Evolutionary conservation across 129 eudicot species (phyloP), one percentile per base, ranked within the genome.

Genomic region (Smallanthus sonchifolius): DNA sequence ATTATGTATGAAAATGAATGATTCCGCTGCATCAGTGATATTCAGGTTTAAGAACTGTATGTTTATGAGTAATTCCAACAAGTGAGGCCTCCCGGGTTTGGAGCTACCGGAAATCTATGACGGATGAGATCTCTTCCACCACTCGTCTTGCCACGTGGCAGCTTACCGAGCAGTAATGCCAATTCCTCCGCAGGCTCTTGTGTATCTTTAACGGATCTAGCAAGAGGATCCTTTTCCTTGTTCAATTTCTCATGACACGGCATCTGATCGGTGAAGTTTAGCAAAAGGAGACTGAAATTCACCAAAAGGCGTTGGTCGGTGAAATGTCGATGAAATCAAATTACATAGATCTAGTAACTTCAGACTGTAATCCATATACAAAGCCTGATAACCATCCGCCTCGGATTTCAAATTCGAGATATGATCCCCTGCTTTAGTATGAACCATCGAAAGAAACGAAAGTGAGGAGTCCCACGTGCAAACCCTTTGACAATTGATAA

Each of bases 281-380:
- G 51, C 74, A 80, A 62, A 65, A 67, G 84, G 37, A 84, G 79
- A 34, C 65, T 67, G 70, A 66, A 80, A 80, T 77, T 84, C 40
- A 84, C 52, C 79, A 76, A 60, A 16, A 80, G 61, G 0, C 84
- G 87, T 35, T 77, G 76, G 5, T 84, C 73, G 24, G 84, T 80
- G 76, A 38, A 84, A 67, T 57, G 83, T 79, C 40, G 84, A 76
- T 8, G 84, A 72, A 11, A 84, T 34, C 80, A 75, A 73, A 20
- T 84, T 84, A 77, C 87, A 84, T 38, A 84, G 70, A 72, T 84
- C 84, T 19, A 84, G 48, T 34, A 84, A 79, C 63, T 84, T 84
- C 32, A 80, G 49, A 44, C 87, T 84, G 16, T 72, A 73, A 67
- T 80, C 77, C 87, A 84, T 65, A 34, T 84, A 84, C 66, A 83